A percentile compares a stretch with the other conserved stretches of the same genome.
Conservation (phyloP, 1,139 yeast species). For the Hemisphaericaspora subhashii region DNA sequence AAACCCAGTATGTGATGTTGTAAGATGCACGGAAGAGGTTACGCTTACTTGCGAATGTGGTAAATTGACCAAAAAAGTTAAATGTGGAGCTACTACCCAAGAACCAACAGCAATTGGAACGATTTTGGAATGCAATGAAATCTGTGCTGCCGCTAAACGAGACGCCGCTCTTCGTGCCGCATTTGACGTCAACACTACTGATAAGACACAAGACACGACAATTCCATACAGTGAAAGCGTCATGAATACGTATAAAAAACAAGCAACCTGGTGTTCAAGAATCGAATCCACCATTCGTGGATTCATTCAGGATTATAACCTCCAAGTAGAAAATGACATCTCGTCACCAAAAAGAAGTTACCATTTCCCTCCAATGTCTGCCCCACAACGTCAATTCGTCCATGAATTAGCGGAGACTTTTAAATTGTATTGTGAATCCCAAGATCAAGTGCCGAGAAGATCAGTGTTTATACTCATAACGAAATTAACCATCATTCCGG, state of each 20-base stretch:
- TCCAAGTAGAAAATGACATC: slow-evolving; percentile 18
- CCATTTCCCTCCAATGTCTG: slow-evolving; percentile 73
- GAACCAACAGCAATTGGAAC: slow-evolving; percentile 30
- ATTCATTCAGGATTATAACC: slow-evolving; percentile 41
- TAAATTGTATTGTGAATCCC: slow-evolving; percentile 66
- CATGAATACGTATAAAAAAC: slow-evolving; percentile 46
- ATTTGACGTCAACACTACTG: slow-evolving; percentile 40
- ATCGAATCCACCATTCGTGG: slow-evolving; percentile 55
- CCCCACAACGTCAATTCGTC: slow-evolving; percentile 67
- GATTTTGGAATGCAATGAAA: slow-evolving; percentile 61
- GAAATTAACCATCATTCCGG: slow-evolving; percentile 33
- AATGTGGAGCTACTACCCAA: slow-evolving; percentile 54
- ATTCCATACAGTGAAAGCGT: slow-evolving; percentile 46
- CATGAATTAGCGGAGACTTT: slow-evolving; percentile 65
- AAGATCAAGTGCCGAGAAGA: slow-evolving; percentile 79
- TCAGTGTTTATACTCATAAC: slow-evolving; percentile 61
- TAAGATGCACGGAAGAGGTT: slow-evolving; percentile 50
- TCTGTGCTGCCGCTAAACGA: slow-evolving; percentile 63
- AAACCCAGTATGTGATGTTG: slow-evolving; percentile 37
- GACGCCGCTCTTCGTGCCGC: slow-evolving; percentile 66
- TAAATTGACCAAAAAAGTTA: slow-evolving; percentile 39
- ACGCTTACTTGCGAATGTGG: slow-evolving; percentile 66
- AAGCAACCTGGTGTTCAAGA: slow-evolving; percentile 62
- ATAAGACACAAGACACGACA: slow-evolving; percentile 18
- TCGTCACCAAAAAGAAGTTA: slow-evolving; percentile 23